phyloP scores from a whole-genome alignment of 225 moss, liverwort and hornwort species.

The Neckera pumila region DNA sequence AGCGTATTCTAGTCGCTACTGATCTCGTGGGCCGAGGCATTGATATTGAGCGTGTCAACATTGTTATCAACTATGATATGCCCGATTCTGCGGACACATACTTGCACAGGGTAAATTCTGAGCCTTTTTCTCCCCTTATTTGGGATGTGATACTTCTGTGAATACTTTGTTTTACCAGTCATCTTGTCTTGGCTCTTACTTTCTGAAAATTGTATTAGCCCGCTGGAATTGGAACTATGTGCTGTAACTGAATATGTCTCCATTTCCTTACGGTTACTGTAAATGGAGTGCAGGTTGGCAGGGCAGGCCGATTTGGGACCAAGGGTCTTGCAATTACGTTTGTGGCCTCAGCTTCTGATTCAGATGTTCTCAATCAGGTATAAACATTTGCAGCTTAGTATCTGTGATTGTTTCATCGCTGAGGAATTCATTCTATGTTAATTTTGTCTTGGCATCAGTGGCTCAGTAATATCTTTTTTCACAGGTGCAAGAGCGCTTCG shows the following conservation, averaged over 20 bases:
- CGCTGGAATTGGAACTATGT: neutral
- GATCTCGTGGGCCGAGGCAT: slow-evolving; percentile 93
- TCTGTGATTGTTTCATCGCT: too few species aligned
- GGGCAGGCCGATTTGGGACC: slow-evolving; percentile 47
- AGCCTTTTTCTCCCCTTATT: neutral
- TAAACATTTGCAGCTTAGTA: neutral
- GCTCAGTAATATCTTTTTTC: neutral
- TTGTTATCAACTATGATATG: slow-evolving; percentile 98
- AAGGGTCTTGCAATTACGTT: slow-evolving; percentile 56
- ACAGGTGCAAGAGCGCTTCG: slow-evolving; percentile 60
- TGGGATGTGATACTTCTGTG: neutral
- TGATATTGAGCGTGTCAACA: slow-evolving; percentile 94
- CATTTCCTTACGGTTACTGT: neutral
- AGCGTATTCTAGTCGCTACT: slow-evolving; percentile 87
- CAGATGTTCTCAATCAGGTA: slow-evolving; percentile 57
- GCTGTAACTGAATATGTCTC: neutral
- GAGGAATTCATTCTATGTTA: neutral
- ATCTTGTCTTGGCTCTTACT: neutral
- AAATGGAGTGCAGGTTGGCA: slow-evolving; percentile 25
- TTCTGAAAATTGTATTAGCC: neutral
- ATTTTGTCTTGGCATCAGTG: neutral
- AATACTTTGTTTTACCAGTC: neutral
- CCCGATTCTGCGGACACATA: slow-evolving; percentile 95
- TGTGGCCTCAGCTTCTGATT: slow-evolving; percentile 52
- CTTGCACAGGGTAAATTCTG: slow-evolving; percentile 56